Base-by-base conservation (phyloP, 345 rosid genomes). In the Eucalyptus shirleyi region DNA sequence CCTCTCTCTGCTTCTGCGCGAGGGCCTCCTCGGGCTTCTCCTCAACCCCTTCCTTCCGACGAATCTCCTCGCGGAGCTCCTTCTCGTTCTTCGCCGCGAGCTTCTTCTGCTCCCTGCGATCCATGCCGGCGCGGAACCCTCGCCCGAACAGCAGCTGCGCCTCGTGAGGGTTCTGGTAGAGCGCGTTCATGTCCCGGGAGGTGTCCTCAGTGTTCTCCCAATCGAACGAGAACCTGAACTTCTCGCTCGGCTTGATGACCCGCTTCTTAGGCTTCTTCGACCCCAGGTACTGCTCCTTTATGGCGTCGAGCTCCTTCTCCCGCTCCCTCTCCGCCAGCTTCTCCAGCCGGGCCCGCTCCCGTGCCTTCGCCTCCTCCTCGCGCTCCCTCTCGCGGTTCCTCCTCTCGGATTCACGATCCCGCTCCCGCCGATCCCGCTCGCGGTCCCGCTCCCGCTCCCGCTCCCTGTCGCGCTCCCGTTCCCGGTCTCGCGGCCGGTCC, bases 201-300 rank as follows among this genome's bases (percentile, higher is more conserved):
- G 99, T 98, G 86, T 97, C 99, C 91, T 98, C 98, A 0, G 98
- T 97, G 92, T 96, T 95, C 89, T 96, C 99, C 99, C 99, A 98
- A 90, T 98, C 99, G 86, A 98, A 97, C 18, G 98, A 97, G 92
- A 97, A 97, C 65, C 99, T 93, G 82, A 98, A 98, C 93, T 97
- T 97, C 95, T 96, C 98, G 83, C 98, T 96, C 15, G 99, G 98
- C 89, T 96, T 95, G 19, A 97, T 96, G 14, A 98, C 99, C 91
- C 98, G 93, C 95, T 97, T 98, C 92, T 97, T 98, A 12, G 98
- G 98, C 89, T 98, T 98, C 93, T 96, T 97, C 14, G 99, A 96
- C 62, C 99, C 98, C 3, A 98, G 89, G 87, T 97, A 97, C 93
- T 98, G 99, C 90, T 98, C 98, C 53, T 96, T 98, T 55, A 98